These are phyloP conservation scores for Testicularia cyperi DNA, from an alignment of 1,284 basidiomycete genomes.

Conservation along the genomic window DNA sequence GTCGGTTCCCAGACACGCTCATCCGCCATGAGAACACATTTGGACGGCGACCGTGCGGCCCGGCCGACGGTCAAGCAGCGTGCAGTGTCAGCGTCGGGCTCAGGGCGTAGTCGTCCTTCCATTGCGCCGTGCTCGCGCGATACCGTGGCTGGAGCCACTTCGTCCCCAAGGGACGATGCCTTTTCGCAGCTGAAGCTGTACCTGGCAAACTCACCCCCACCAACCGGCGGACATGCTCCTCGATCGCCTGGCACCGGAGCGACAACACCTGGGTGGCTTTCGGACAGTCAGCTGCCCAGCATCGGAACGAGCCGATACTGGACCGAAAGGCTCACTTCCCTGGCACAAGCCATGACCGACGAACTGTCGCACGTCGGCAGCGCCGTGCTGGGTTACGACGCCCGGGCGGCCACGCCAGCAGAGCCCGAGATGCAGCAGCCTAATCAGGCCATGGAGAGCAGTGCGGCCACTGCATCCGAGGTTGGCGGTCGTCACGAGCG, in stretches of 20 bases:
- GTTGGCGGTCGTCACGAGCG: constrained; percentile 2
- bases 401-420: not conserved
- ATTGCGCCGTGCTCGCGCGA: constrained; percentile 16
- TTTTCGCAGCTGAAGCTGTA: constrained; percentile 14
- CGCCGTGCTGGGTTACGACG: constrained; percentile 11
- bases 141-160: constrained; percentile 19
- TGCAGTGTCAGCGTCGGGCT: constrained; percentile 14
- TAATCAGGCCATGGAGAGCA: not conserved
- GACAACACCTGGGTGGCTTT: constrained; percentile 24
- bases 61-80: constrained; percentile 14
- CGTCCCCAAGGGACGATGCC: constrained; percentile 21
- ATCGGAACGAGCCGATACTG: constrained; percentile 18
- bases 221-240: not conserved
- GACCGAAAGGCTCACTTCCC: constrained; percentile 21
- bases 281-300: constrained; percentile 8
- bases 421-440: no score
- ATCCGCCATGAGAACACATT: no score
- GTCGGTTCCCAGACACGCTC: constrained; percentile 15
- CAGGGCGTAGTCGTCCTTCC: constrained; percentile 6
- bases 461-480: no score
- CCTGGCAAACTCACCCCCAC: constrained; percentile 12
- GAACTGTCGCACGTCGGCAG: constrained; percentile 14
- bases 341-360: constrained; percentile 30
- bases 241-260: constrained; percentile 1
- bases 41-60: no score